phyloP scores from a whole-genome alignment of 768 basidiomycete species.

The Mycena galericulata region DNA sequence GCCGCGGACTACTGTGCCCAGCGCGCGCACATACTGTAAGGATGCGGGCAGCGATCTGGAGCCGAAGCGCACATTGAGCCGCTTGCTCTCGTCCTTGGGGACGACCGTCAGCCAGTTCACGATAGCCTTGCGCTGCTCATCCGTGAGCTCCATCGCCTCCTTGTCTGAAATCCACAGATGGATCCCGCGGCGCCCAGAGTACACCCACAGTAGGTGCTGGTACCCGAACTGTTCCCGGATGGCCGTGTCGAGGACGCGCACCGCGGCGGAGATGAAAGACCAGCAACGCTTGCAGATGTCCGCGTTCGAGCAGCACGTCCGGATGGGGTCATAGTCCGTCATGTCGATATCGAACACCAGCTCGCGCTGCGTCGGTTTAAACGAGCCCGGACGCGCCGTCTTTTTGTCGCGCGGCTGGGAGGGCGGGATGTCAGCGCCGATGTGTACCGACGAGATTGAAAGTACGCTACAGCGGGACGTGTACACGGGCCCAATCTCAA shows the following conservation, averaged over 20 bases:
- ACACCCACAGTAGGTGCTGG: constrained; percentile 93
- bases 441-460: not conserved
- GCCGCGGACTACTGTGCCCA: not conserved
- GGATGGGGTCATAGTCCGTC: constrained; percentile 97
- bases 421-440: not conserved
- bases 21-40: constrained; percentile 64
- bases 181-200: constrained; percentile 98
- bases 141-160: constrained; percentile 89
- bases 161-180: constrained; percentile 97
- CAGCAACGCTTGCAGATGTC: constrained; percentile 94
- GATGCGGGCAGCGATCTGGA: constrained; percentile 74
- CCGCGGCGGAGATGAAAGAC: constrained; percentile 94
- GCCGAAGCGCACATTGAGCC: constrained; percentile 75
- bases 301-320: constrained; percentile 94
- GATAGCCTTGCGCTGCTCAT: constrained; percentile 88
- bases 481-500: constrained; percentile 97
- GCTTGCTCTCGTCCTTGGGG: constrained; percentile 84
- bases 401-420: constrained; percentile 90
- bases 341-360: constrained; percentile 99
- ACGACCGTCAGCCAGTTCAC: constrained; percentile 91
- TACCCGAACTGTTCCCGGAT: constrained; percentile 94
- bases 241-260: constrained; percentile 82
- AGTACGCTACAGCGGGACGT: constrained; percentile 76
- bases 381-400: constrained; percentile 72
- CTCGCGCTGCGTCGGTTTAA: constrained; percentile 86